These are phyloP conservation scores for Hypoxylon intermedium DNA, from an alignment of 495 filamentous ascomycete species.

Conservation along the genomic window DNA sequence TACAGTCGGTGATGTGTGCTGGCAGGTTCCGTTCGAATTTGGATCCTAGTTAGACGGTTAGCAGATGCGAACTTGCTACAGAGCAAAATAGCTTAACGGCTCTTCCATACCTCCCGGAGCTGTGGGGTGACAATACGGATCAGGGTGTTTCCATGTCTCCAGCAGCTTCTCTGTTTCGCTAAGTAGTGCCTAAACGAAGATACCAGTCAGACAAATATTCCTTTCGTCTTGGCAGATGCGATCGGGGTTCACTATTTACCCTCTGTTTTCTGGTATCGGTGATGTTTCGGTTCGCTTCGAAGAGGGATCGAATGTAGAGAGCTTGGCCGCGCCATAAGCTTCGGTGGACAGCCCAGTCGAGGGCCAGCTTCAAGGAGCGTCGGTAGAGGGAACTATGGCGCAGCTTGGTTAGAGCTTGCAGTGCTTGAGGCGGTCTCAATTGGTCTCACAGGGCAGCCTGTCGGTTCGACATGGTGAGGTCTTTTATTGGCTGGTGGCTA, in stretches of 20 bases:
- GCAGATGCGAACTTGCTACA: slow-evolving; percentile 9
- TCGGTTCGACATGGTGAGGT: slow-evolving; percentile 53
- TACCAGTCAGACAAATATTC: slow-evolving; percentile 3
- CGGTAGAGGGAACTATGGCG: slow-evolving; percentile 87
- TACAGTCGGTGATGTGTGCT: slow-evolving; percentile 77
- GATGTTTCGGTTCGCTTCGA: slow-evolving; percentile 90
- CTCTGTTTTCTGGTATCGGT: slow-evolving; percentile 86
- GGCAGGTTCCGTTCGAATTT: slow-evolving; percentile 97
- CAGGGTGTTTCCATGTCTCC: slow-evolving; percentile 96
- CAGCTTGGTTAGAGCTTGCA: slow-evolving; percentile 20
- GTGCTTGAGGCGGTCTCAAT: slow-evolving; percentile 6
- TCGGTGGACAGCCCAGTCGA: slow-evolving; percentile 93
- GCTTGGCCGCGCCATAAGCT: slow-evolving; percentile 93
- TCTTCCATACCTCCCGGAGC: slow-evolving; percentile 85
- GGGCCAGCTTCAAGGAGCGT: slow-evolving; percentile 86
- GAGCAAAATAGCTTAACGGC: slow-evolving; percentile 20
- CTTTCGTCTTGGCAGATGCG: no score
- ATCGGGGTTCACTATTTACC: slow-evolving; percentile 56
- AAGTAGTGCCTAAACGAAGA: slow-evolving; percentile 67
- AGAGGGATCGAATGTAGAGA: slow-evolving; percentile 91
- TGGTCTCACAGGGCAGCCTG: slow-evolving; percentile 55
- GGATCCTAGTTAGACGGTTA: slow-evolving; percentile 66
- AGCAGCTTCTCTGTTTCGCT: slow-evolving; percentile 86
- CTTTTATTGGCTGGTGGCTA: slow-evolving; percentile 19
- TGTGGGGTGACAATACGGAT: slow-evolving; percentile 85